These are phyloP conservation scores for Papiliotrema fonsecae DNA, from an alignment of 1,284 basidiomycete species.

Conservation along the genomic window DNA sequence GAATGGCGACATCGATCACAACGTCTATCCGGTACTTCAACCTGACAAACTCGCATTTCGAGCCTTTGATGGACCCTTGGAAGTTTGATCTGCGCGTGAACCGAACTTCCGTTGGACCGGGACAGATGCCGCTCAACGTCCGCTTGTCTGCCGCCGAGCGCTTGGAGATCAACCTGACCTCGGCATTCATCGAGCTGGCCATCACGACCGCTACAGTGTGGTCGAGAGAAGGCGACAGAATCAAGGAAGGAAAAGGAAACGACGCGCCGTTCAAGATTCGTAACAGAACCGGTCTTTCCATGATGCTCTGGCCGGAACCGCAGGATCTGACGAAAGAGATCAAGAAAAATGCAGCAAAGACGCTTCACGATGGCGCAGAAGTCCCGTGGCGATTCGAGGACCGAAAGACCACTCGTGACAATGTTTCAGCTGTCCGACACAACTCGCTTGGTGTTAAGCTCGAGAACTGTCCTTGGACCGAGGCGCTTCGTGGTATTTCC, in stretches of 20 bases:
- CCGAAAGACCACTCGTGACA: slow-evolving; percentile 90
- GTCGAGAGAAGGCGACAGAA: slow-evolving; percentile 66
- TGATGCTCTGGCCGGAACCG: slow-evolving; percentile 75
- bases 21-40: slow-evolving; percentile 95
- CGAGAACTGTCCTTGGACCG: slow-evolving; percentile 78
- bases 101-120: slow-evolving; percentile 42
- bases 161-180: slow-evolving; percentile 87
- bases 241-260: slow-evolving; percentile 71
- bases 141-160: slow-evolving; percentile 73
- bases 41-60: slow-evolving; percentile 96
- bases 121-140: slow-evolving; percentile 58
- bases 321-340: slow-evolving; percentile 55
- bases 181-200: slow-evolving; percentile 83
- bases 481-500: slow-evolving; percentile 78
- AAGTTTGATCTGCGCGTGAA: slow-evolving; percentile 69
- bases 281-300: slow-evolving; percentile 81
- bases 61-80: slow-evolving; percentile 99
- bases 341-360: slow-evolving; percentile 50
- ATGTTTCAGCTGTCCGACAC: slow-evolving; percentile 70
- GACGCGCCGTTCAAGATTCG: slow-evolving; percentile 90
- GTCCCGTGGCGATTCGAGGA: slow-evolving; percentile 98
- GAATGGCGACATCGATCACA: slow-evolving; percentile 72
- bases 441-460: slow-evolving; percentile 81
- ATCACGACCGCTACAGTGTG: slow-evolving; percentile 69
- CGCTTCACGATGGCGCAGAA: slow-evolving; percentile 62